Evolutionary conservation across 2,329 filamentous ascomycete species (phyloP).

Genomic region (Diaporthe australafricana): DNA sequence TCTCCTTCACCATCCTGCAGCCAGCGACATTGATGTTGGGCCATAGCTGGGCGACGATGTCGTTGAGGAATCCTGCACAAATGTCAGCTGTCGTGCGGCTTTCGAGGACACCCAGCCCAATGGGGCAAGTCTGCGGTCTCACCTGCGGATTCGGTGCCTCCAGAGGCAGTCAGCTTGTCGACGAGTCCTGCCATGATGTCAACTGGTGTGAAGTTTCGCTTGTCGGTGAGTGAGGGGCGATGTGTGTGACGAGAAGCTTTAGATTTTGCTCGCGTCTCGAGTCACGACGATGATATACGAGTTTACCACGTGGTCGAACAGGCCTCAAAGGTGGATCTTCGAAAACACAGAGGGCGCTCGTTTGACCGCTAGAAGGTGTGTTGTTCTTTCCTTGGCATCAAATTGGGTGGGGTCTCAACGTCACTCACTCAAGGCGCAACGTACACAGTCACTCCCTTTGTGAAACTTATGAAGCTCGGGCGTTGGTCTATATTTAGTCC

Average conservation of each 20-base stretch:
- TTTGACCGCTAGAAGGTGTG: constrained; percentile 27
- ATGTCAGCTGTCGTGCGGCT: constrained; percentile 27
- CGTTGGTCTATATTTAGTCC: not conserved
- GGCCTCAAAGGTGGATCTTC: constrained; percentile 20
- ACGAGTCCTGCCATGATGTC: constrained; percentile 48
- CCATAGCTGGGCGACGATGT: constrained; percentile 60
- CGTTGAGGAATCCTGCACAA: constrained; percentile 56
- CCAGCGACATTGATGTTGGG: constrained; percentile 60
- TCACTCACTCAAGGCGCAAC: constrained; percentile 8
- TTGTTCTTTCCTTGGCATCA: constrained; percentile 22
- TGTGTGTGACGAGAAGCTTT: not conserved
- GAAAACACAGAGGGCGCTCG: constrained; percentile 8
- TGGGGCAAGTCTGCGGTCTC: not conserved
- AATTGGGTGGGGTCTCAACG: constrained; percentile 26
- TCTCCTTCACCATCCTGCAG: constrained; percentile 57
- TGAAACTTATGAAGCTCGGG: not conserved
- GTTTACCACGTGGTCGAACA: constrained; percentile 27
- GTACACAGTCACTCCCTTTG: not conserved
- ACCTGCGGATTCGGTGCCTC: constrained; percentile 52
- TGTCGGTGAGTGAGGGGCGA: not conserved
- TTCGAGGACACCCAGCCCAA: not conserved
- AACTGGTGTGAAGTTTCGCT: not conserved
- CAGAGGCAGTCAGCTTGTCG: constrained; percentile 52
- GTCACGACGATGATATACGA: constrained; percentile 26
- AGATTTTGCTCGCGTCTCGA: constrained; percentile 1